Evolutionary conservation across 352 stramenopile species (phyloP), one percentile per base, ranked within the genome.

Genomic region (Phytophthora capsici): DNA sequence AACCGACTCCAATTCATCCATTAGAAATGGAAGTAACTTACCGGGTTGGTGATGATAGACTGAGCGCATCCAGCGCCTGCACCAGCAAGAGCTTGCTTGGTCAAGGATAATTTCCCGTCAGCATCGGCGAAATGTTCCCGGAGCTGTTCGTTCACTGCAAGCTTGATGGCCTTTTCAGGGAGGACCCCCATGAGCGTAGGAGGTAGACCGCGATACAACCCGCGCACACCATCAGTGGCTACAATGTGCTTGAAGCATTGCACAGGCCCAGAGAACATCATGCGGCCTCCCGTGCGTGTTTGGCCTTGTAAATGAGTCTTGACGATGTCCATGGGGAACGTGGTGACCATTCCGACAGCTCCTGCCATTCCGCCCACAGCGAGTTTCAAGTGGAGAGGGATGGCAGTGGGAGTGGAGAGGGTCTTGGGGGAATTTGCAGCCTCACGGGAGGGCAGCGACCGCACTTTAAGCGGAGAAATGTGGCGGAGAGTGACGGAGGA

Each of bases 321-420:
- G 65, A 97, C 82, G 48, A 98, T 88, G 78, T 98, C 93, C 55
- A 98, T 88, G 40, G 93, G 92, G 77, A 96, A 98, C 10, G 96
- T 94, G 9, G 85, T 63, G 34, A 80, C 75, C 54, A 92, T 88
- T 44, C 90, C 93, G 34, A 97, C 77, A 52, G 86, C 84, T 9
- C 91, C 92, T 6, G 93, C 91, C 41, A 97, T 78, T 32, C 86
- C 86, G 38, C 90, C 90, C 16, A 98, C 77, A 6, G 77, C 77
- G 26, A 98, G 86, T 66, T 98, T 93, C 64, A 81, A 72, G 52
- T 92, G 66, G 49, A 97, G 83, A 36, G 87, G 86, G 45, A 96
- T 89, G 51, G 71, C 60, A 46, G 73, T 65, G 17, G 58, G 22
- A 7, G 54, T 38, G 12, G 61, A 36, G 0, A 63, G 28, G 3